phyloP scores from a whole-genome alignment of 2,329 filamentous ascomycete species.

The Claviceps sp. region DNA sequence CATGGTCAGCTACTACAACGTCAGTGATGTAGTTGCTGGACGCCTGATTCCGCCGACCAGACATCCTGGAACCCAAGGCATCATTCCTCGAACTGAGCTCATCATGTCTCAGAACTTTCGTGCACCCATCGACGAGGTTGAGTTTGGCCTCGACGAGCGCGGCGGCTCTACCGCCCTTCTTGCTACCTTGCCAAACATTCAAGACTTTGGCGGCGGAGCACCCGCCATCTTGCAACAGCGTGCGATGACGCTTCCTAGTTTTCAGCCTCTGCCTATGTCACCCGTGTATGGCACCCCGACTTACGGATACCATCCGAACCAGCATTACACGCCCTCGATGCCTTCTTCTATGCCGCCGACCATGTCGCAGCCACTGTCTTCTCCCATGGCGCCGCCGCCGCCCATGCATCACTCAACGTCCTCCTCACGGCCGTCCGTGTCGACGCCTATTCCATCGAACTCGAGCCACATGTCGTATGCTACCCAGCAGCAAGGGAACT shows the following conservation, averaged over 20 bases:
- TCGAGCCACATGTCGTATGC: constrained; percentile 1
- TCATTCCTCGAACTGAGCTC: constrained; percentile 44
- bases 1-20: constrained; percentile 76
- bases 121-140: constrained; percentile 48
- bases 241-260: constrained; percentile 13
- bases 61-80: constrained; percentile 22
- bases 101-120: constrained; percentile 53
- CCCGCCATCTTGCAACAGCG: constrained; percentile 14
- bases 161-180: constrained; percentile 4
- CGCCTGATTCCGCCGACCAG: constrained; percentile 44
- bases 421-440: constrained; percentile 7
- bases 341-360: constrained; percentile 2
- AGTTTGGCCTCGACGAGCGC: constrained; percentile 16
- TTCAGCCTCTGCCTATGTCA: constrained; percentile 5
- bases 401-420: constrained; percentile 5
- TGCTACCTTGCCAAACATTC: constrained; percentile 4
- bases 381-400: not conserved
- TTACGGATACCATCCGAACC: constrained; percentile 7
- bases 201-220: constrained; percentile 6
- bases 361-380: constrained; percentile 3
- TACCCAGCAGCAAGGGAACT: constrained; percentile 8
- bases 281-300: not conserved
- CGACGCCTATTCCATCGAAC: constrained; percentile 6
- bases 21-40: constrained; percentile 61
- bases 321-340: constrained; percentile 4